Base-by-base conservation (phyloP, 257 asterid species). In the Scutellaria baicalensis region DNA sequence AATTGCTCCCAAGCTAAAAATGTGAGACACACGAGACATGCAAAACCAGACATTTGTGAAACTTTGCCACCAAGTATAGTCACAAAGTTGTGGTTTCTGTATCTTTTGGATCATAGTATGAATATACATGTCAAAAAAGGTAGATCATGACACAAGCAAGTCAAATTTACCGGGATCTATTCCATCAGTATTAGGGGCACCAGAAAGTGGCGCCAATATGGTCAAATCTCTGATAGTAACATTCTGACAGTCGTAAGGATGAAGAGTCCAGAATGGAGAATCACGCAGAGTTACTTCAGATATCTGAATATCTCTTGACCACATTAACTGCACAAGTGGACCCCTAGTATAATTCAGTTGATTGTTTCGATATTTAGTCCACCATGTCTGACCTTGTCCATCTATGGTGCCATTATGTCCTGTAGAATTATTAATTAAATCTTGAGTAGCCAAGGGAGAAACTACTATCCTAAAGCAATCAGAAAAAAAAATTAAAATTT, bases 121-220 rank as follows among this genome's bases (percentile, higher is more conserved):
- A 51, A 70, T 42, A 23, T 69, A 67, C 5, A 51, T 6, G 35
- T 23, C 51, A 31, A 50, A 71, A 43, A 51, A 47, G 17, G 9
- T 9, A 20, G 44, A 57, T 75, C 42, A 59, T 58, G 54, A 72
- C 59, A 16, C n/a, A 50, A 69, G 57, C 35, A 20, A 12, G 47
- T 54, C 5, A 63, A 68, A 78, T 70, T 81, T 76, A 89, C 96
- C 98, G 36, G 98, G 98, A 83, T 92, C 98, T 71, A 92, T 89
- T 79, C 98, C 98, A 69, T 92, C 98, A 21, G 98, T 92, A 73
- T 92, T 92, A 51, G 98, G 98, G 68, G 98, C 98, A 49, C 80
- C 93, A 62, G 87, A 69, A 1, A 84, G 83, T n/a, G 96, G 96
- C 70, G 98, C 92, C 88, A 92, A 81, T 74, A 92, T 89, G 39